Evolutionary conservation across 2,329 filamentous ascomycete species (phyloP).

Genomic region (Fonsecaea pedrosoi): DNA sequence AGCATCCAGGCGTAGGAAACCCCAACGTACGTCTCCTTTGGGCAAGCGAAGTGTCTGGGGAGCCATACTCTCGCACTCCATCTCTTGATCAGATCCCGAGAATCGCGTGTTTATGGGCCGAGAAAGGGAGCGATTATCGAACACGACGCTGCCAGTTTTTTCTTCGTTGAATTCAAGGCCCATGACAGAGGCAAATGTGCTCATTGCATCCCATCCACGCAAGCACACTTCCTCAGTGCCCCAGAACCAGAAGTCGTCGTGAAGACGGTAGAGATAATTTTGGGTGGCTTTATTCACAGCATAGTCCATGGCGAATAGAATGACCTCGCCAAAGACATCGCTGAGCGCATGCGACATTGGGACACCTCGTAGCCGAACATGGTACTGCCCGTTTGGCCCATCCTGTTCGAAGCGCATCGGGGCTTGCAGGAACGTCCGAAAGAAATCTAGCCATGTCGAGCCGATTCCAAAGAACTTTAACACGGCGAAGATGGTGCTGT

Average conservation of each 20-base stretch:
- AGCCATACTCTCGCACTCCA: constrained; percentile 12
- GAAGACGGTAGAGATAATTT: constrained; percentile 61
- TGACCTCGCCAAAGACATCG: constrained; percentile 64
- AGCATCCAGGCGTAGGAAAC: constrained; percentile 64
- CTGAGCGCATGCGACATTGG: constrained; percentile 67
- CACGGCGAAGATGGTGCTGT: constrained; percentile 64
- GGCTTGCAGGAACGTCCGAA: constrained; percentile 63
- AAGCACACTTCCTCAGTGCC: constrained; percentile 60
- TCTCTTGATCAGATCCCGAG: constrained; percentile 9
- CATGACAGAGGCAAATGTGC: constrained; percentile 61
- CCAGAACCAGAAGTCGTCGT: constrained; percentile 74
- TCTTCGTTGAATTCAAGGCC: constrained; percentile 65
- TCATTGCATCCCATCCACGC: constrained; percentile 66
- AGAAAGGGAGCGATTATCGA: constrained; percentile 17
- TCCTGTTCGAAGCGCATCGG: constrained; percentile 66
- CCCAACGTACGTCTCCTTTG: constrained; percentile 63
- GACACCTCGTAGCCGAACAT: constrained; percentile 62
- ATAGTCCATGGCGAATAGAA: constrained; percentile 71
- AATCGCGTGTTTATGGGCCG: neutral
- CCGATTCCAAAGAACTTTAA: constrained; percentile 67
- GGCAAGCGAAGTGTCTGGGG: constrained; percentile 50
- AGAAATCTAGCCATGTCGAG: constrained; percentile 64
- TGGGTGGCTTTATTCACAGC: constrained; percentile 65
- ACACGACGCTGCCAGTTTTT: constrained; percentile 61
- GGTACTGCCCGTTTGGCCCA: constrained; percentile 52